Base-by-base conservation (phyloP, 495 filamentous ascomycete species). In the Tuber indicum region DNA sequence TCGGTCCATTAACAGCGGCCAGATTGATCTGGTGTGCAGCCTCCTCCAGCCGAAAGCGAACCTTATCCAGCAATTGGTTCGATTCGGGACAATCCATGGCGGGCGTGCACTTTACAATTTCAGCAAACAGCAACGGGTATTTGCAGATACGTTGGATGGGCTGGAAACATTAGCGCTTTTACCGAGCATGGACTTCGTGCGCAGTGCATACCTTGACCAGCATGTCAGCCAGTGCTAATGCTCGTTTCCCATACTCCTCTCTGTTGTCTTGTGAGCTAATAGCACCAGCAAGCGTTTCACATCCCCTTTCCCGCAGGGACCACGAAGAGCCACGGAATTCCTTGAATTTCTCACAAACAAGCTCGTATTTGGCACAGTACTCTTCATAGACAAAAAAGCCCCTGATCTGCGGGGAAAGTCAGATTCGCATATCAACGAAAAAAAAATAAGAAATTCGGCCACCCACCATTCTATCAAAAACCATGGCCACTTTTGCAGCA, bases 81-180 rank as follows among this genome's bases (percentile, higher is more conserved):
- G 92, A 91, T 72, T 89, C 89, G 21, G 92, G 93, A 81, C 93
- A 94, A 81, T 98, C 95, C 76, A 89, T 90, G 10, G 92, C 91
- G 21, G 92, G 92, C 0, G 94, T 98, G 77, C 92, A 86, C 79
- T 91, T 93, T 75, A 93, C 86, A 52, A 99, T 86, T 75, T 97
- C 93, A 8, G 90, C 87, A 73, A 98, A 93, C 36, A 99, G 86
- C 47, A 99, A 87, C 16, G 93, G 92, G 85, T 99, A 99, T 86
- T 92, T 94, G 87, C 93, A 96, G 21, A 98, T 89, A 47, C 96
- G 89, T 86, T 99, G 96, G 74, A 97, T 93, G 0, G 96, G 96
- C 96, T 97, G 80, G 45, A 41, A 52, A 32, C 2, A 41, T 79
- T 85, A 75, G 80, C 71, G 23, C 36, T 44, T 72, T 7, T 0